Percentiles rank a stretch among this genome's conserved stretches.
Conservation (phyloP, 345 rosid species). For the Eucalyptus cloeziana region DNA sequence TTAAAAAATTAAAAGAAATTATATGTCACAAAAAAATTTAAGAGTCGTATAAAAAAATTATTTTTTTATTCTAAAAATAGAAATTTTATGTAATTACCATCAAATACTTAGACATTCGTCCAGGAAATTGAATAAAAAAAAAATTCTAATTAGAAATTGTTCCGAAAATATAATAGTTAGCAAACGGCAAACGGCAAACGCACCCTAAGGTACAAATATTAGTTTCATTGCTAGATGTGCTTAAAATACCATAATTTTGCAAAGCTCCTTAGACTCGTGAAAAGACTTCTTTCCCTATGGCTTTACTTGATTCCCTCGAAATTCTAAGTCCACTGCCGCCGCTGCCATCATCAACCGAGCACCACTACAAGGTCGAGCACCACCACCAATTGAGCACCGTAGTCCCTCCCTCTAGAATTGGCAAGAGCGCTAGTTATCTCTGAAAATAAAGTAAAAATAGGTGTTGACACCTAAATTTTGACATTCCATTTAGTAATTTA, state of each 20-base stretch:
- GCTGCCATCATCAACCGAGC: accelerated
- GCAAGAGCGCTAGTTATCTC: not conserved
- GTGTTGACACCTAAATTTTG: no score
- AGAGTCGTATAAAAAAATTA: no score
- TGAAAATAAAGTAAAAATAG: no score
- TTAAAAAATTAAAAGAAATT: no score
- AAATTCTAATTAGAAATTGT: no score
- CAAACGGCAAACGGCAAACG: no score
- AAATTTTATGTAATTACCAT: no score
- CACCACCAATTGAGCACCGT: accelerated
- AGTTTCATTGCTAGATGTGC: not conserved
- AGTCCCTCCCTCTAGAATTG: accelerated
- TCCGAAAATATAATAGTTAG: no score
- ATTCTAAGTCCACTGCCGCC: not conserved
- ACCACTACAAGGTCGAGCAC: not conserved
- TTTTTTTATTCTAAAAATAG: no score
- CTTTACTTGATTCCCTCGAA: not conserved
- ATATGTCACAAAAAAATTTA: no score
- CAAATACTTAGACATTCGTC: not conserved
- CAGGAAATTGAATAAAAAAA: accelerated
- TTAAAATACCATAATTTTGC: not conserved
- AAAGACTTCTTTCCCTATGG: not conserved
- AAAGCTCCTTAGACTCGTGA: not conserved
- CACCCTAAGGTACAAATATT: no score
- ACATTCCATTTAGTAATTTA: no score